phyloP scores from a whole-genome alignment of 176 grass and related monocot species.

The Calamus simplicifolius region DNA sequence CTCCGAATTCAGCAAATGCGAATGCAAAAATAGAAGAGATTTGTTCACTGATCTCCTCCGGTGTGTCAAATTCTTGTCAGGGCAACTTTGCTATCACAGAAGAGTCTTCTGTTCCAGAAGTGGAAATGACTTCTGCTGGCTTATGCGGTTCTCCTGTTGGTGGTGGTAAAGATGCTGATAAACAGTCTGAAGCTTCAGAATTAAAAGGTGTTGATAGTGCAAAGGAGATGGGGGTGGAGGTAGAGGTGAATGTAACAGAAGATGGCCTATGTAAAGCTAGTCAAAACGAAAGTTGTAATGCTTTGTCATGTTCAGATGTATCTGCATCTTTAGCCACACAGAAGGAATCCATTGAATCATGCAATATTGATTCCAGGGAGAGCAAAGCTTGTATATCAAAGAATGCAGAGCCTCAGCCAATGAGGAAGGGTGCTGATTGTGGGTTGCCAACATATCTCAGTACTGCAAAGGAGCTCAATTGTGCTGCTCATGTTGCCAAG shows the following conservation, averaged over 20 bases:
- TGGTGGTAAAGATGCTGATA: background rate
- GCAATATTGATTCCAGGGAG: background rate
- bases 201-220: conserved; percentile 5
- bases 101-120: conserved; percentile 2
- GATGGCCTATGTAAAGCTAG: background rate
- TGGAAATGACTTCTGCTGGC: background rate
- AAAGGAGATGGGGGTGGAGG: conserved; percentile 1
- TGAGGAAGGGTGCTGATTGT: background rate
- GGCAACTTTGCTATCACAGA: background rate
- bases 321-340: background rate
- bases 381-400: conserved; percentile 1
- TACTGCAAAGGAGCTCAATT: background rate
- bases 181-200: background rate
- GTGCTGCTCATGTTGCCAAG: conserved; percentile 14
- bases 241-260: background rate
- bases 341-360: background rate
- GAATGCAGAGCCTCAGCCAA: conserved; percentile 13
- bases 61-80: background rate
- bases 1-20: conserved; percentile 9
- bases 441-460: background rate
- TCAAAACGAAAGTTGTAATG: background rate
- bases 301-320: background rate
- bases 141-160: conserved; percentile 6
- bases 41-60: background rate
- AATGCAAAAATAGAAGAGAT: conserved; percentile 15